A percentile compares a stretch with the other conserved stretches of the same genome.
phyloP scores from a whole-genome alignment of 768 basidiomycete species.

The Psilocybe sp. region DNA sequence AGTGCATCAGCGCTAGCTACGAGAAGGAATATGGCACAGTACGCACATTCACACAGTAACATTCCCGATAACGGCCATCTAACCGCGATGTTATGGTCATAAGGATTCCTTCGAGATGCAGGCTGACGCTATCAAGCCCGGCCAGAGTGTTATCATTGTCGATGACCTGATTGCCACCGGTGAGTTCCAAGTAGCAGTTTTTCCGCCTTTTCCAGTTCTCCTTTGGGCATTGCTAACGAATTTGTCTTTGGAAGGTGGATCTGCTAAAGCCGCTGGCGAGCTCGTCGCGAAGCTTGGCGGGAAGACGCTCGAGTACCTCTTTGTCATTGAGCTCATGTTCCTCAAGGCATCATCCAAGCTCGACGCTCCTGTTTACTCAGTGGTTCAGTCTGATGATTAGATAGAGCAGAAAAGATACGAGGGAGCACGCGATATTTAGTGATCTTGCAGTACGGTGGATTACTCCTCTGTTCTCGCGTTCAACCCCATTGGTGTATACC shows the following conservation, averaged over 20 bases:
- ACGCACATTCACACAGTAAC: constrained; percentile 22
- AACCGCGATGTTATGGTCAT: neutral
- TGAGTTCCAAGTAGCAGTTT: constrained; percentile 24
- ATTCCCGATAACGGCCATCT: neutral
- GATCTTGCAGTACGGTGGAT: no score
- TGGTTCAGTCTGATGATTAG: constrained; percentile 74
- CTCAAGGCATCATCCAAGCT: constrained; percentile 76
- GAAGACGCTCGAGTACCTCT: constrained; percentile 87
- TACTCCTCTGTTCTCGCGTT: no score
- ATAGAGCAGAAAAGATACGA: no score
- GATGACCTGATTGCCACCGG: constrained; percentile 98
- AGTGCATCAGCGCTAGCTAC: constrained; percentile 70
- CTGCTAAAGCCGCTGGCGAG: constrained; percentile 89
- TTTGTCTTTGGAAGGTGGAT: constrained; percentile 61
- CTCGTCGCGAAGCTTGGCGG: constrained; percentile 83
- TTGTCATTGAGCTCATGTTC: constrained; percentile 83
- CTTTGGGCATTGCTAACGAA: constrained; percentile 1
- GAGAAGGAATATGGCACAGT: constrained; percentile 94
- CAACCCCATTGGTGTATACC: no score
- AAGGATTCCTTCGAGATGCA: constrained; percentile 98
- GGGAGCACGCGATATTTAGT: no score
- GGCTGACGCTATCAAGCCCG: constrained; percentile 74
- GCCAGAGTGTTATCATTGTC: constrained; percentile 82
- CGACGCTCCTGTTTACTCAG: constrained; percentile 85
- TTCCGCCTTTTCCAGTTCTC: neutral